Conservation (phyloP, 1,284 basidiomycete genomes). For the Malassezia dermatis region DNA sequence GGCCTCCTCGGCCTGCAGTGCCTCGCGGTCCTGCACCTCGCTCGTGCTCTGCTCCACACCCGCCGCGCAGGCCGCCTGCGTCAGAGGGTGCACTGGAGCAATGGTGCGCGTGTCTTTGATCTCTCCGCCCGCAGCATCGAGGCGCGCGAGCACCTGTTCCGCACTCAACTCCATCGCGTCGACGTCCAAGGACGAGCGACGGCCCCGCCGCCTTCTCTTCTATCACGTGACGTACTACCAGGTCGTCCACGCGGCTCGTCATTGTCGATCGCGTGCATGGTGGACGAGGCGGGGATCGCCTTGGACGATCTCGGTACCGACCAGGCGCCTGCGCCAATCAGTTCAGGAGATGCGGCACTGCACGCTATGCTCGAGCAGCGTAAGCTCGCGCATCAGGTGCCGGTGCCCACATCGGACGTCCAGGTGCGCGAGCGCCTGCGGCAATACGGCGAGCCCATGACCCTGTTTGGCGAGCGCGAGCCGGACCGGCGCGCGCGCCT, state of each 20-base stretch:
- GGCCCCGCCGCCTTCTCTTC: conserved; percentile 21
- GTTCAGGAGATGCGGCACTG: conserved; percentile 24
- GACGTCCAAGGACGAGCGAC: neutral
- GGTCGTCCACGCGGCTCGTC: neutral
- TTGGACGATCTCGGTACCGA: conserved; percentile 14
- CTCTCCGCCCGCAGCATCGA: conserved; percentile 27
- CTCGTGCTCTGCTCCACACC: conserved; percentile 18
- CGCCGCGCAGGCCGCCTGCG: conserved; percentile 10
- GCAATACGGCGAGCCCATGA: conserved; percentile 89
- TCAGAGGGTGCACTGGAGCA: conserved; percentile 16
- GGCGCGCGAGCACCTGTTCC: conserved; percentile 28
- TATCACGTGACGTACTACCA: conserved; percentile 13
- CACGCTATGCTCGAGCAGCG: conserved; percentile 31
- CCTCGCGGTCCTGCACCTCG: conserved; percentile 22
- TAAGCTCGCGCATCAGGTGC: conserved; percentile 82
- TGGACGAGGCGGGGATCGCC: conserved; percentile 11
- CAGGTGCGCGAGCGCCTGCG: conserved; percentile 77
- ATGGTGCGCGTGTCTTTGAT: conserved; percentile 33
- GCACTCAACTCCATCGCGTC: conserved; percentile 18
- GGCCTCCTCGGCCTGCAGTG: conserved; percentile 28
- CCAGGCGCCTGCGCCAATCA: neutral
- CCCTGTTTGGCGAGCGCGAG: conserved; percentile 80
- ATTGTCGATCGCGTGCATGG: conserved; percentile 1
- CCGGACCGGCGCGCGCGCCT: conserved; percentile 74
- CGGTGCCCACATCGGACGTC: conserved; percentile 91